Base-by-base conservation (phyloP, 1,139 yeast genomes). In the Pichia inconspicua region DNA sequence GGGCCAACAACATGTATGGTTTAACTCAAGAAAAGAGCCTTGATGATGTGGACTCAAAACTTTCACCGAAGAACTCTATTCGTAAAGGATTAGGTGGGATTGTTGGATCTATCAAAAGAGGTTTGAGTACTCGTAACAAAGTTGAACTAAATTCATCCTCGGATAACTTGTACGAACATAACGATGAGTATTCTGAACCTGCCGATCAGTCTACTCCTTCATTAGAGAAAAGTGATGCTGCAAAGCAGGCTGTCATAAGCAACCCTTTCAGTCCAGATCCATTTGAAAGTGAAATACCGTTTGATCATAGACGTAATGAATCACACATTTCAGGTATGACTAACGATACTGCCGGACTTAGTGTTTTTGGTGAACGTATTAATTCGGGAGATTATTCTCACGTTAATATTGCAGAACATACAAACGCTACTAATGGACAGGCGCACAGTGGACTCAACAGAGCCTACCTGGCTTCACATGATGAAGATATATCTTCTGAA, bases 1-100 rank as follows among this genome's bases (percentile, higher is more conserved):
- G 92, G 92, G 87, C 82, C 58, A 66, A 73, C 42, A 82, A 81
- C 60, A 78, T 80, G 73, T 75, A 73, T 60, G 70, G 74, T 49
- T 65, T 41, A 31, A 27, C 44, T 40, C 8, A 10, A 15, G 27
- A 19, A 5, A 44, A 46, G 15, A 41, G 37, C 25, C 36, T 43
- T 7, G 48, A 49, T 9, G 27, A 37, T 19, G 30, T 31, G 6
- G 11, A 40, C 3, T 27, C 11, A 19, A 42, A 40, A 12, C 22
- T 30, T 6, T 31, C 28, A 8, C 41, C 36, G 30, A 35, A 42
- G 14, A 28, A 37, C 25, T 42, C 53, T 3, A 40, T 40, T 14
- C 40, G 46, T 15, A 41, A 27, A 27, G 52, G 49, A 12, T 39
- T 51, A 11, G 37, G 49, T 30, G 45, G 44, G 9, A 41, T 50